These are phyloP conservation scores for Durotheca rogersii DNA, from an alignment of 495 filamentous ascomycete genomes.

Conservation along the genomic window DNA sequence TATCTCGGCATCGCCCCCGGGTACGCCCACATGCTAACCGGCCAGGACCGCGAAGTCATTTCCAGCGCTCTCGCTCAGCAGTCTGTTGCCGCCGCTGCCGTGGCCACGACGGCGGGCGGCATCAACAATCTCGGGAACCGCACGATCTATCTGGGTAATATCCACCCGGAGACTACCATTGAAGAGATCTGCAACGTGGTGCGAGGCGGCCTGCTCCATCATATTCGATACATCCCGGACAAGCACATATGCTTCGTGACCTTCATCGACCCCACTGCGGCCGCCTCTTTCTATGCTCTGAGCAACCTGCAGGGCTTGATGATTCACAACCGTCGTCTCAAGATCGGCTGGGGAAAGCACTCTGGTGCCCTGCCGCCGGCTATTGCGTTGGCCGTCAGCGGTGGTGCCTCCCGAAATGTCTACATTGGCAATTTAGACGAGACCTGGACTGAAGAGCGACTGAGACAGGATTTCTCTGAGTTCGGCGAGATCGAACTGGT, in stretches of 20 bases:
- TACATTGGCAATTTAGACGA: conserved; percentile 98
- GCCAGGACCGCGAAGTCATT: conserved; percentile 92
- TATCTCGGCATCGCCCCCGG: conserved; percentile 98
- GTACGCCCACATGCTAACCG: conserved; percentile 93
- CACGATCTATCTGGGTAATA: conserved; percentile 97
- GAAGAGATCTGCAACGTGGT: conserved; percentile 99
- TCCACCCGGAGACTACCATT: conserved; percentile 97
- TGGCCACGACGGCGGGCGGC: conserved; percentile 92
- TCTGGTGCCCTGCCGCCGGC: conserved; percentile 95
- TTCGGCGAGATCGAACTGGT: conserved; percentile 98
- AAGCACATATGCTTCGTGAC: conserved; percentile 99
- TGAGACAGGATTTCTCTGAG: conserved; percentile 95
- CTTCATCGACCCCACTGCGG: conserved; percentile 97
- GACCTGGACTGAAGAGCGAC: conserved; percentile 91
- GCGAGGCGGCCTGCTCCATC: conserved; percentile 87
- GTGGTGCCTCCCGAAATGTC: conserved; percentile 93
- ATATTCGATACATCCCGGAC: conserved; percentile 98
- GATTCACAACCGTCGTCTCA: conserved; percentile 97
- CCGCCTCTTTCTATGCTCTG: conserved; percentile 94
- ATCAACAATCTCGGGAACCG: conserved; percentile 97
- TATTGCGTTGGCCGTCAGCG: conserved; percentile 93
- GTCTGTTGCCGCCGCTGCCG: conserved; percentile 93
- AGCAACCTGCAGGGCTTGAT: conserved; percentile 97
- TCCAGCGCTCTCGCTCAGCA: conserved; percentile 95
- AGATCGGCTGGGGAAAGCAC: conserved; percentile 99